A percentile compares a stretch with the other conserved stretches of the same genome.
phyloP scores from a whole-genome alignment of 225 moss, liverwort and hornwort genomes.

The Asterella californica region DNA sequence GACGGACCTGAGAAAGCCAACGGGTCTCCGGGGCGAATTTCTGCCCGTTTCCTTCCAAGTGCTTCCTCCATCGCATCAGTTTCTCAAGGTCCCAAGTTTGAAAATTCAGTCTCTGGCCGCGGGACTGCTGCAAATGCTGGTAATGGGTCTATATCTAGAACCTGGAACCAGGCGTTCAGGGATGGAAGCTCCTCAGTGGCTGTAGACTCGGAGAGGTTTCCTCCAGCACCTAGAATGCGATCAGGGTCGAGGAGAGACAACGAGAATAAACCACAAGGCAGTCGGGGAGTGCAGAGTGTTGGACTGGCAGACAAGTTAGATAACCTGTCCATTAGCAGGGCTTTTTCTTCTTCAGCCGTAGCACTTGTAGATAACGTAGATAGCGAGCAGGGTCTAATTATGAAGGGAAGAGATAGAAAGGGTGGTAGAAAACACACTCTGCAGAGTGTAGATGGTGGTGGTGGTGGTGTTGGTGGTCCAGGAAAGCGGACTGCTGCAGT shows the following conservation, averaged over 20 bases:
- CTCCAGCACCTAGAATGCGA: not conserved
- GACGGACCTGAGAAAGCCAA: slow-evolving; percentile 59
- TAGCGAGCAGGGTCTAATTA: slow-evolving; percentile 14
- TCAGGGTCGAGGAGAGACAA: slow-evolving; percentile 2
- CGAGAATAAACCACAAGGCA: not conserved
- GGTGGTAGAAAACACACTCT: slow-evolving; percentile 6
- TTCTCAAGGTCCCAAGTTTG: not conserved
- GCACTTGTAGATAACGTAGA: slow-evolving; percentile 20
- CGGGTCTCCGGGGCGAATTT: slow-evolving; percentile 39
- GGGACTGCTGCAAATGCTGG: not conserved
- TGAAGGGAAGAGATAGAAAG: slow-evolving; percentile 13
- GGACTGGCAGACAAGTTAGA: slow-evolving; percentile 36
- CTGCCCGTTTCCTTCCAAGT: slow-evolving; percentile 58
- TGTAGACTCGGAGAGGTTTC: not conserved
- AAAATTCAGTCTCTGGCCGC: not conserved
- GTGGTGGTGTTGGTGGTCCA: not conserved
- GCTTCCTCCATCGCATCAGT: slow-evolving; percentile 20
- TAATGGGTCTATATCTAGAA: not conserved
- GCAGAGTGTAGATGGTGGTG: not conserved
- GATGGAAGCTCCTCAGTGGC: not conserved
- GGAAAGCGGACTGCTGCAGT: not conserved
- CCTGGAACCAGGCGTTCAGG: slow-evolving; percentile 4
- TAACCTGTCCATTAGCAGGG: slow-evolving; percentile 31
- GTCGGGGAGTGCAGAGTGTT: slow-evolving; percentile 9
- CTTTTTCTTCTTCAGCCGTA: slow-evolving; percentile 27